Percentiles rank a stretch among this genome's conserved stretches.
These are phyloP conservation scores for Lentinula aciculospora DNA, from an alignment of 768 basidiomycete genomes.

Conservation along the genomic window DNA sequence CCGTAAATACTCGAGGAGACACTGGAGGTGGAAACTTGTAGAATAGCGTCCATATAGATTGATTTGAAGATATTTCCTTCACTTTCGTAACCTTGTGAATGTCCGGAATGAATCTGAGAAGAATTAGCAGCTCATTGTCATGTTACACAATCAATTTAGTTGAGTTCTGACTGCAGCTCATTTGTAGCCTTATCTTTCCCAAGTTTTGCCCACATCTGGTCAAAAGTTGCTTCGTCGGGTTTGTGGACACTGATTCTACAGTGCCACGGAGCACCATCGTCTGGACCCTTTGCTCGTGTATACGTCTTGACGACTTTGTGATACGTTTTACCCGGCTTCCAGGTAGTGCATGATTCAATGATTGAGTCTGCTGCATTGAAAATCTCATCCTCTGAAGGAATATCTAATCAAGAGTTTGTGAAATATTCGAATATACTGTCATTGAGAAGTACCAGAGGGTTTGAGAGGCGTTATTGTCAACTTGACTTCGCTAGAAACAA, in stretches of 20 bases:
- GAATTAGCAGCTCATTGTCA: background rate
- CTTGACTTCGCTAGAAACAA: background rate
- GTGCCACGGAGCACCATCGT: constrained; percentile 62
- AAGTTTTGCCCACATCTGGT: constrained; percentile 66
- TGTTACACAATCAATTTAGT: background rate
- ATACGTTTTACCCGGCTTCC: constrained; percentile 67
- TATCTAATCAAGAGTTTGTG: constrained; percentile 6
- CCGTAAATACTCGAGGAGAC: constrained; percentile 72
- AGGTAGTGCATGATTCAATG: constrained; percentile 48
- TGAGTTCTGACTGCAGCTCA: constrained; percentile 54
- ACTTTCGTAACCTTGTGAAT: constrained; percentile 60
- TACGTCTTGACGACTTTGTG: constrained; percentile 53
- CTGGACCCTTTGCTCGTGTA: constrained; percentile 43
- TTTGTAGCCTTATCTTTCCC: constrained; percentile 61
- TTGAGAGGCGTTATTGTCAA: constrained; percentile 4
- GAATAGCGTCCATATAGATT: constrained; percentile 64
- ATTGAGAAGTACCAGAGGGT: background rate
- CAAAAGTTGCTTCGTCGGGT: constrained; percentile 63
- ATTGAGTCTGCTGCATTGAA: constrained; percentile 48
- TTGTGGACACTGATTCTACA: constrained; percentile 63
- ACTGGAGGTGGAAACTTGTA: constrained; percentile 70
- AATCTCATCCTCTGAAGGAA: constrained; percentile 57
- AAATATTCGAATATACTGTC: background rate
- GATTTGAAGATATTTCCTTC: constrained; percentile 56
- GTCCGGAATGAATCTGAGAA: constrained; percentile 56